Conservation (phyloP, 768 basidiomycete species). For the Kwoniella botswanensis region DNA sequence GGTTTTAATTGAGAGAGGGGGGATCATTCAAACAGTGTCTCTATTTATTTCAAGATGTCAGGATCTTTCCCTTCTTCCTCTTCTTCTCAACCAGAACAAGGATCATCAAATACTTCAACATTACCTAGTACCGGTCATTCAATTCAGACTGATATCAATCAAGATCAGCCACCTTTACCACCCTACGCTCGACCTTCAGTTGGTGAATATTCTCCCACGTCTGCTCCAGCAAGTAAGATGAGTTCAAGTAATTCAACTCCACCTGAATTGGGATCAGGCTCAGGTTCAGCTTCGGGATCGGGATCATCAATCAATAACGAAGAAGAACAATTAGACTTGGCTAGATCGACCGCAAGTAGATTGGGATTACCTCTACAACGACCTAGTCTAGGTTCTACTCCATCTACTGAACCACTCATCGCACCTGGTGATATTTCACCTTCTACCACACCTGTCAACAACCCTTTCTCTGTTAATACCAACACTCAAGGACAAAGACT, state of each 20-base stretch:
- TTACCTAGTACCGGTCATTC: not conserved
- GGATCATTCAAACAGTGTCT: too few relatives aligned
- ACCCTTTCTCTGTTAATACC: conserved; percentile 2
- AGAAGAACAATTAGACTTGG: not conserved
- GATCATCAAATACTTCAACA: conserved; percentile 2
- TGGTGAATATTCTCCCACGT: conserved; percentile 19
- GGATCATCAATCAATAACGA: not conserved
- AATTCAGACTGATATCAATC: not conserved
- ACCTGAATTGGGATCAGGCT: not conserved
- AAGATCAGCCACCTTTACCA: conserved; percentile 13
- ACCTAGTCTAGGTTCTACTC: conserved; percentile 23
- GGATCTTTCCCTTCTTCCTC: too few relatives aligned
- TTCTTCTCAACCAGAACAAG: too few relatives aligned
- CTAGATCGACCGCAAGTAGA: not conserved
- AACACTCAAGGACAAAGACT: not conserved
- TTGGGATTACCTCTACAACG: conserved; percentile 20
- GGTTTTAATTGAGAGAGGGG: too few relatives aligned
- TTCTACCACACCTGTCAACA: not conserved
- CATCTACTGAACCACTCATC: conserved; percentile 19
- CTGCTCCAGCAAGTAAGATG: not conserved
- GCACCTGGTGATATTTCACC: conserved; percentile 4
- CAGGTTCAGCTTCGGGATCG: conserved; percentile 2
- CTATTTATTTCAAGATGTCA: too few relatives aligned
- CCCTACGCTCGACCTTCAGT: not conserved
- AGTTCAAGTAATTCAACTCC: not conserved